Conservation (phyloP, 2,329 filamentous ascomycete species). For the Fusarium begoniae region DNA sequence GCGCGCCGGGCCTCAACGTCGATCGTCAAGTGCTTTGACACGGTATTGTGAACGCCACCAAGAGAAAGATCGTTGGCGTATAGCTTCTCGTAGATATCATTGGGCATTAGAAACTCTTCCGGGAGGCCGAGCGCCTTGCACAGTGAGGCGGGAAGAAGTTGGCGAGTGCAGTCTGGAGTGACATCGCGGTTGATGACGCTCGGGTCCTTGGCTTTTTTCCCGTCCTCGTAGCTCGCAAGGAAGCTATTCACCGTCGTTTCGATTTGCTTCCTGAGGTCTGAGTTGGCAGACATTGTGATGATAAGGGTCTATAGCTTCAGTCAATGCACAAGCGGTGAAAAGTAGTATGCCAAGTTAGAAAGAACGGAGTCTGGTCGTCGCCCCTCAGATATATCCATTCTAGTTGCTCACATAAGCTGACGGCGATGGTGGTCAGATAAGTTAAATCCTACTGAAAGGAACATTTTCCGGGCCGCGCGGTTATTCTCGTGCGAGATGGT, state of each 20-base stretch:
- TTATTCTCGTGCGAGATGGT: neutral
- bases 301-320: neutral
- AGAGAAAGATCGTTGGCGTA: conserved; percentile 12
- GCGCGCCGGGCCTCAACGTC: conserved; percentile 15
- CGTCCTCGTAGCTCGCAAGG: conserved; percentile 18
- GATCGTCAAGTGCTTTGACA: conserved; percentile 1
- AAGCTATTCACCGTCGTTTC: conserved; percentile 20
- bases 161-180: conserved; percentile 17
- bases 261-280: conserved; percentile 2
- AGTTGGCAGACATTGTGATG: neutral
- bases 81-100: conserved; percentile 13
- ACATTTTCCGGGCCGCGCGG: neutral
- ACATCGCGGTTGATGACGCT: conserved; percentile 22
- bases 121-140: conserved; percentile 9
- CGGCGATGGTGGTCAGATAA: neutral
- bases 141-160: conserved; percentile 13
- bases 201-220: neutral
- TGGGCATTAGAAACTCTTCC: conserved; percentile 4
- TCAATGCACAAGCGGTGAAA: neutral
- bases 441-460: neutral
- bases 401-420: neutral
- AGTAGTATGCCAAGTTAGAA: too few relatives aligned
- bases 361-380: accelerated
- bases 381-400: too few relatives aligned
- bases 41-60: conserved; percentile 1